Evolutionary conservation across 75 land plant genomes (phyloP).

Genomic region (Gnetum montanum): DNA sequence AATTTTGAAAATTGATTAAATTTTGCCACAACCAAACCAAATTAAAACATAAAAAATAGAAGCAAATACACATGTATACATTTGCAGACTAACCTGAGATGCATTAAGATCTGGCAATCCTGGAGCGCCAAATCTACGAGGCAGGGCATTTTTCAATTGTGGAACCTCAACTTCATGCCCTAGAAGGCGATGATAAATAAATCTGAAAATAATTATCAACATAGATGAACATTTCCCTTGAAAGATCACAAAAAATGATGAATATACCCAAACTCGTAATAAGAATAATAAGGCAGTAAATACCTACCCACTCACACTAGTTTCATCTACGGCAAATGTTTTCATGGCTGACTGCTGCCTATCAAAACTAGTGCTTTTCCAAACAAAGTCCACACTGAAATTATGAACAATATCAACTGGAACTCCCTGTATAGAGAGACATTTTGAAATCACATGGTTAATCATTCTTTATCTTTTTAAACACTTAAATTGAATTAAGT

Average conservation of each 20-base stretch:
- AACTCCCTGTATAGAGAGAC: slow-evolving; percentile 61
- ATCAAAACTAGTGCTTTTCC: slow-evolving; percentile 99
- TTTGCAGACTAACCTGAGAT: no score
- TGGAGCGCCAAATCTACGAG: slow-evolving; percentile 96
- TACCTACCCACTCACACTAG: slow-evolving; percentile 98
- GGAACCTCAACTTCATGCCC: slow-evolving; percentile 98
- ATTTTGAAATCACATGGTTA: neutral
- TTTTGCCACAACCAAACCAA: no score
- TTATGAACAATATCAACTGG: slow-evolving; percentile 98
- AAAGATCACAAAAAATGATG: neutral
- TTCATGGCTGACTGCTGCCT: slow-evolving; percentile 98
- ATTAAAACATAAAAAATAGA: no score
- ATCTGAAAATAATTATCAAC: slow-evolving; percentile 32
- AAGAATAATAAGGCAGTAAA: neutral
- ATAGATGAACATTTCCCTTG: no score
- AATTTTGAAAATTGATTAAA: no score
- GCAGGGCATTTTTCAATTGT: slow-evolving; percentile 80
- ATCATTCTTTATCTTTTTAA: no score
- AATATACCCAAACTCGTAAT: no score
- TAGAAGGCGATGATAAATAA: slow-evolving; percentile 91
- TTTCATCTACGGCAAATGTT: slow-evolving; percentile 98
- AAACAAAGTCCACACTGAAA: slow-evolving; percentile 99
- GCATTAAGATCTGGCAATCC: slow-evolving; percentile 98
- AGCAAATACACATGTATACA: no score
- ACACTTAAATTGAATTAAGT: no score